Percentiles rank a stretch among this genome's conserved stretches.
phyloP scores from a whole-genome alignment of 2,329 filamentous ascomycete species.

The Periconia macrospinosa region DNA sequence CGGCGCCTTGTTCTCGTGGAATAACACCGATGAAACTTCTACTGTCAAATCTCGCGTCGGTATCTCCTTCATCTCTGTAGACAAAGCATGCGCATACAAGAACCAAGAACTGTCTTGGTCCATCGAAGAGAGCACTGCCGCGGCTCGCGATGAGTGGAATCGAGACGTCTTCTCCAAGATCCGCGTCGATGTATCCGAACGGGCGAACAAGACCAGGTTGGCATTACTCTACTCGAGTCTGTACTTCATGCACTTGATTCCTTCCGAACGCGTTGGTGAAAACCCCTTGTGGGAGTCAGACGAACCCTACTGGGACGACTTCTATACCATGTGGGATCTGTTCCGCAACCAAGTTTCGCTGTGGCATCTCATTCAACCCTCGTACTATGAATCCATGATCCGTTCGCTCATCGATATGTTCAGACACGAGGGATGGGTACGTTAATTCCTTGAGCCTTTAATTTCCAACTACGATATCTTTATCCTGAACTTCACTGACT shows the following conservation, averaged over 20 bases:
- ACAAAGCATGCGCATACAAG: slow-evolving; percentile 54
- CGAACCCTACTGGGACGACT: slow-evolving; percentile 70
- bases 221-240: slow-evolving; percentile 37
- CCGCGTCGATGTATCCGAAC: slow-evolving; percentile 27
- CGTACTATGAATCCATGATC: slow-evolving; percentile 67
- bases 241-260: slow-evolving; percentile 43
- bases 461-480: no score
- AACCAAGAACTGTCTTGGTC: slow-evolving; percentile 50
- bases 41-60: slow-evolving; percentile 55
- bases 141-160: slow-evolving; percentile 51
- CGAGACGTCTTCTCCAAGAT: slow-evolving; percentile 62
- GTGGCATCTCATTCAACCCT: slow-evolving; percentile 65
- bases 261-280: slow-evolving; percentile 55
- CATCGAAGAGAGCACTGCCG: slow-evolving; percentile 44
- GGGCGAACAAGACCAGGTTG: slow-evolving; percentile 34
- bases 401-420: slow-evolving; percentile 67
- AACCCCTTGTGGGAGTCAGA: slow-evolving; percentile 68
- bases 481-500: no score
- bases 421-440: slow-evolving; percentile 55
- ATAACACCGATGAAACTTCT: slow-evolving; percentile 28
- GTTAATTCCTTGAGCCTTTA: slow-evolving; percentile 58
- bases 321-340: slow-evolving; percentile 74
- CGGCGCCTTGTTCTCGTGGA: slow-evolving; percentile 56
- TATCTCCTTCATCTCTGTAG: slow-evolving; percentile 50
- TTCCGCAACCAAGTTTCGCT: slow-evolving; percentile 57